These are phyloP conservation scores for Endocalyx cinctus DNA, from an alignment of 2,329 filamentous ascomycete species.

Conservation along the genomic window DNA sequence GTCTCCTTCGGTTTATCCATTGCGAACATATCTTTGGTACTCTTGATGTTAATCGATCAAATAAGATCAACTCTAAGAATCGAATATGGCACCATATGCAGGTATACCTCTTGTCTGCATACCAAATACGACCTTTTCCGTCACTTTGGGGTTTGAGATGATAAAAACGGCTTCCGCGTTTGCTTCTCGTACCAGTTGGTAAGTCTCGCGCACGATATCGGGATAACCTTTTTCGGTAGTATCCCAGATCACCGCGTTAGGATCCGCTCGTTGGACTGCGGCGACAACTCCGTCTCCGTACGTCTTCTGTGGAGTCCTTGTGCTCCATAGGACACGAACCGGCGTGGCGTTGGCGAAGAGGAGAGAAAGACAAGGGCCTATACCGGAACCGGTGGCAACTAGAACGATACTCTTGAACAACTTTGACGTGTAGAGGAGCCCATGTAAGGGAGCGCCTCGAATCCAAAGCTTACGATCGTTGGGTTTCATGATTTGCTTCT, in stretches of 20 bases:
- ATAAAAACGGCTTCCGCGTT: slow-evolving; percentile 67
- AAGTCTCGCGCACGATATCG: slow-evolving; percentile 46
- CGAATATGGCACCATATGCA: slow-evolving; percentile 72
- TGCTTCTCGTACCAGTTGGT: slow-evolving; percentile 52
- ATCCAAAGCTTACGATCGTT: slow-evolving; percentile 60
- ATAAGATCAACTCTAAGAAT: slow-evolving; percentile 39
- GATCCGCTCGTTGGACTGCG: slow-evolving; percentile 52
- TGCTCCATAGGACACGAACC: slow-evolving; percentile 65
- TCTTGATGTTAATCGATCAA: too few species aligned
- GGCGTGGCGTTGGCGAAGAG: slow-evolving; percentile 47
- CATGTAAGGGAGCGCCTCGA: slow-evolving; percentile 62
- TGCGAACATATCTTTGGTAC: too few species aligned
- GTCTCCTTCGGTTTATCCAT: too few species aligned
- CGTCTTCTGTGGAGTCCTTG: slow-evolving; percentile 55
- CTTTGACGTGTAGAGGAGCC: slow-evolving; percentile 62
- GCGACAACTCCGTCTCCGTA: slow-evolving; percentile 56
- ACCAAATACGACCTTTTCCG: slow-evolving; percentile 65
- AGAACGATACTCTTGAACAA: slow-evolving; percentile 63
- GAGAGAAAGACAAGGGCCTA: slow-evolving; percentile 64
- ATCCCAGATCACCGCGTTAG: slow-evolving; percentile 63
- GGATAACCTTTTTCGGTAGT: slow-evolving; percentile 56
- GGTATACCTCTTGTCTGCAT: slow-evolving; percentile 62
- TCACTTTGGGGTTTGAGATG: slow-evolving; percentile 66
- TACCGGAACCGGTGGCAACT: slow-evolving; percentile 69
- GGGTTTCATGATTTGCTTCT: slow-evolving; percentile 55